A percentile compares a stretch with the other conserved stretches of the same genome.
phyloP scores from a whole-genome alignment of 495 filamentous ascomycete genomes.

The Tuber brumale region DNA sequence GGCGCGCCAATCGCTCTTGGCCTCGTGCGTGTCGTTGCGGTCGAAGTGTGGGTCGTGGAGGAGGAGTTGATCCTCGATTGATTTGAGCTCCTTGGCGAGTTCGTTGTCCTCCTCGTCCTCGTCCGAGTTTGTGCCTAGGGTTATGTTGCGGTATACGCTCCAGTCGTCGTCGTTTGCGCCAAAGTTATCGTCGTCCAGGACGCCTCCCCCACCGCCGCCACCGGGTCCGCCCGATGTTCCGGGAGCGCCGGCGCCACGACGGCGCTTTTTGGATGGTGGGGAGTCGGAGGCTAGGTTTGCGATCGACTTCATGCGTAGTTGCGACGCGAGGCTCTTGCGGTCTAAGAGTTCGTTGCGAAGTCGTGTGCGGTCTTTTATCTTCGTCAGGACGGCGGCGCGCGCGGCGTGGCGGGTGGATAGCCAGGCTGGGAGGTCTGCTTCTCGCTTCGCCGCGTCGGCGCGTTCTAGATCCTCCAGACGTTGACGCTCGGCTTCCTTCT shows the following conservation, averaged over 20 bases:
- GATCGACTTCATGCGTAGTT: slow-evolving; percentile 97
- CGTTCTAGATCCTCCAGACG: slow-evolving; percentile 74
- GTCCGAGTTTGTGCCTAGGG: slow-evolving; percentile 61
- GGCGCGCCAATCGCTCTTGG: slow-evolving; percentile 90
- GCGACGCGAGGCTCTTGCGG: slow-evolving; percentile 87
- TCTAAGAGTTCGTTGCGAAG: slow-evolving; percentile 89
- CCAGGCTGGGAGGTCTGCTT: slow-evolving; percentile 82
- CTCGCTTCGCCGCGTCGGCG: slow-evolving; percentile 72
- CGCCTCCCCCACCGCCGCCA: slow-evolving; percentile 9
- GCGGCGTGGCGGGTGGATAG: slow-evolving; percentile 69
- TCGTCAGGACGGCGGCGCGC: slow-evolving; percentile 65
- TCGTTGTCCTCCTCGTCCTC: slow-evolving; percentile 77
- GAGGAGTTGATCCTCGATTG: slow-evolving; percentile 74
- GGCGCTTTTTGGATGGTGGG: slow-evolving; percentile 67
- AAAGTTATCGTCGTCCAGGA: slow-evolving; percentile 74
- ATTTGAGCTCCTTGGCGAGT: slow-evolving; percentile 60
- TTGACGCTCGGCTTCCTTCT: slow-evolving; percentile 87
- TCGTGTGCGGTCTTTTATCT: slow-evolving; percentile 86
- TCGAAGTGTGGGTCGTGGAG: slow-evolving; percentile 80
- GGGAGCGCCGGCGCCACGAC: slow-evolving; percentile 50
- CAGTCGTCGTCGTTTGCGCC: slow-evolving; percentile 97
- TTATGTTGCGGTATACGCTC: slow-evolving; percentile 89
- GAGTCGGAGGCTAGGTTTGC: slow-evolving; percentile 91
- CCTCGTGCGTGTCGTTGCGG: slow-evolving; percentile 82
- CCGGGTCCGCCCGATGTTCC: slow-evolving; percentile 6